These are phyloP conservation scores for Leptographium procerum DNA, from an alignment of 2,329 filamentous ascomycete species.

Conservation along the genomic window DNA sequence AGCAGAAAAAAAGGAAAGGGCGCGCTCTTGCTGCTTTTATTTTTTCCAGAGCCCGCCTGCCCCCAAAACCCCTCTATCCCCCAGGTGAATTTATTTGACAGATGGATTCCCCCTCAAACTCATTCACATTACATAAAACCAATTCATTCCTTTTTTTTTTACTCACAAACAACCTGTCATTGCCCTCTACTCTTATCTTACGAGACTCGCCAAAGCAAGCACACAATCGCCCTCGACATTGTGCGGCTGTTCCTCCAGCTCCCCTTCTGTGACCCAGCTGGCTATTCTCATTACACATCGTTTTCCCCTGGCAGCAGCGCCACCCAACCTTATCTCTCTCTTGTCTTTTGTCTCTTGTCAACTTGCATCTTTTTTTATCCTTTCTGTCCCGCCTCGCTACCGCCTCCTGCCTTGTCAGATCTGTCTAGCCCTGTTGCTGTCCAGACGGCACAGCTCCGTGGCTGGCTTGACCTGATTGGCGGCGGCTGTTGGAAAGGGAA, in stretches of 20 bases:
- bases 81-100: constrained; percentile 9
- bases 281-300: constrained; percentile 9
- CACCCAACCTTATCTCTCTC: constrained; percentile 1
- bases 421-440: not conserved
- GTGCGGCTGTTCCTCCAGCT: constrained; percentile 18
- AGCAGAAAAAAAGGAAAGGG: not conserved
- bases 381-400: not conserved
- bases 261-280: constrained; percentile 3
- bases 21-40: not conserved
- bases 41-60: not conserved
- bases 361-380: not conserved
- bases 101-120: constrained; percentile 12
- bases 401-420: not conserved
- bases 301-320: constrained; percentile 2
- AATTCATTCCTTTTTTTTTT: constrained; percentile 27
- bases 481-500: not conserved
- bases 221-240: constrained; percentile 7
- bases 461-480: not conserved
- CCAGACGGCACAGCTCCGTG: not conserved
- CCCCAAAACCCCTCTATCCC: constrained; percentile 12
- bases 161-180: constrained; percentile 30
- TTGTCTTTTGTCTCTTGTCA: not conserved
- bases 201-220: constrained; percentile 11
- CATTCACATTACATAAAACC: constrained; percentile 40
- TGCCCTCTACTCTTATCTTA: constrained; percentile 26